Conservation (phyloP, 1,139 yeast species). For the Hansenula anomala region DNA sequence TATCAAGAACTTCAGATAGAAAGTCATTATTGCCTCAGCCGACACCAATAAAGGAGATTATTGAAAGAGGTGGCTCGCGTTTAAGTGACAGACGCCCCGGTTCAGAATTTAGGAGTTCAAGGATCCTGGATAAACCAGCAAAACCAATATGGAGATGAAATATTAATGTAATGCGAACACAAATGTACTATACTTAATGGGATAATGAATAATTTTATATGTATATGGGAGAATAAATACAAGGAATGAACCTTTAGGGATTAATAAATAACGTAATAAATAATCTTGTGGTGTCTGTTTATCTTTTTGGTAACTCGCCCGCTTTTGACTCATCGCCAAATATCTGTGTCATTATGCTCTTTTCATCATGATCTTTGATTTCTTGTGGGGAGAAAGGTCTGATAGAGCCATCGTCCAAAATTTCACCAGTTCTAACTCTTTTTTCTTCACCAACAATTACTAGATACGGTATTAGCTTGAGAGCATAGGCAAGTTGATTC, state of each 20-base stretch:
- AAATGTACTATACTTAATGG: background rate
- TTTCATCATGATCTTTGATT: constrained; percentile 19
- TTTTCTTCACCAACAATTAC: constrained; percentile 44
- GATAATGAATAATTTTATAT: background rate
- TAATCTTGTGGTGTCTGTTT: background rate
- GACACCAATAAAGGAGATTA: constrained; percentile 18
- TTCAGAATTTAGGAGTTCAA: constrained; percentile 1
- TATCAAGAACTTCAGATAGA: constrained; percentile 2
- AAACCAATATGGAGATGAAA: constrained; percentile 16
- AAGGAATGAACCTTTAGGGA: background rate
- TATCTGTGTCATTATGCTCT: constrained; percentile 13
- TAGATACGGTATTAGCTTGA: no score
- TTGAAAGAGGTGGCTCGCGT: constrained; percentile 11
- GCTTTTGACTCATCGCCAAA: constrained; percentile 20
- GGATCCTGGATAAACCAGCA: constrained; percentile 8
- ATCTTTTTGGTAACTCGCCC: no score
- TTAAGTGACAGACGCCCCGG: background rate
- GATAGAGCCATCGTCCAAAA: constrained; percentile 42
- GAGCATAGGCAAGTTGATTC: no score
- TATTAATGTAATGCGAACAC: background rate
- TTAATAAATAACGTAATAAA: background rate
- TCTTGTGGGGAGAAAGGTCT: constrained; percentile 41
- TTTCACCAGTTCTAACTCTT: constrained; percentile 42
- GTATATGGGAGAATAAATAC: background rate
- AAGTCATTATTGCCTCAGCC: constrained; percentile 19